Evolutionary conservation across 2,329 filamentous ascomycete species (phyloP).

Genomic region (Aspergillus amoenus): DNA sequence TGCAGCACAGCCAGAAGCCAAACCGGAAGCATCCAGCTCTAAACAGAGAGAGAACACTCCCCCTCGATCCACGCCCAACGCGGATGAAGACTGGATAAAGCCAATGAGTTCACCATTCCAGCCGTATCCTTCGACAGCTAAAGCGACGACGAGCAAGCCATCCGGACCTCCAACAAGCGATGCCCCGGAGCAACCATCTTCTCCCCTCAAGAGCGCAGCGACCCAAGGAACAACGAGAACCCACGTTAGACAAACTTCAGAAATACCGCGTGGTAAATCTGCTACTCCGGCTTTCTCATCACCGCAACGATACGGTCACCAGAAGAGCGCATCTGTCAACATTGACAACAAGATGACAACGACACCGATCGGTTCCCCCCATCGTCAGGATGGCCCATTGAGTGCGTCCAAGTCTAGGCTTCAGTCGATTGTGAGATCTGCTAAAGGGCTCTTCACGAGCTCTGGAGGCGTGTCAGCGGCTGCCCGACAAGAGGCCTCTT

Average conservation of each 20-base stretch:
- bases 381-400: slow-evolving; percentile 70
- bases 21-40: slow-evolving; percentile 21
- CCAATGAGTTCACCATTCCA: slow-evolving; percentile 49
- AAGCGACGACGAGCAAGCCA: slow-evolving; percentile 63
- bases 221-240: slow-evolving; percentile 18
- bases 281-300: slow-evolving; percentile 62
- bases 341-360: slow-evolving; percentile 53
- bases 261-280: slow-evolving; percentile 60
- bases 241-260: slow-evolving; percentile 20
- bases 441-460: slow-evolving; percentile 80
- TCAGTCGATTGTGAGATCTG: slow-evolving; percentile 85
- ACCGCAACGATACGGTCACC: slow-evolving; percentile 49
- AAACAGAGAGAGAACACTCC: slow-evolving; percentile 23
- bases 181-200: slow-evolving; percentile 12
- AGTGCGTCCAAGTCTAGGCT: slow-evolving; percentile 92
- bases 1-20: slow-evolving; percentile 28
- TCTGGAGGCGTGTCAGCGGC: slow-evolving; percentile 61
- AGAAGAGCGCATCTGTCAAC: slow-evolving; percentile 63
- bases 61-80: slow-evolving; percentile 29
- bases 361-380: slow-evolving; percentile 58
- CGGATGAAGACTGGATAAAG: slow-evolving; percentile 62
- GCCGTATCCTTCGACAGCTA: slow-evolving; percentile 59
- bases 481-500: slow-evolving; percentile 56
- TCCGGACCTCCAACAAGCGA: slow-evolving; percentile 26
- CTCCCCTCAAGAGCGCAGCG: slow-evolving; percentile 8